phyloP scores from a whole-genome alignment of 768 basidiomycete species.

The Cystofilobasidium macerans region DNA sequence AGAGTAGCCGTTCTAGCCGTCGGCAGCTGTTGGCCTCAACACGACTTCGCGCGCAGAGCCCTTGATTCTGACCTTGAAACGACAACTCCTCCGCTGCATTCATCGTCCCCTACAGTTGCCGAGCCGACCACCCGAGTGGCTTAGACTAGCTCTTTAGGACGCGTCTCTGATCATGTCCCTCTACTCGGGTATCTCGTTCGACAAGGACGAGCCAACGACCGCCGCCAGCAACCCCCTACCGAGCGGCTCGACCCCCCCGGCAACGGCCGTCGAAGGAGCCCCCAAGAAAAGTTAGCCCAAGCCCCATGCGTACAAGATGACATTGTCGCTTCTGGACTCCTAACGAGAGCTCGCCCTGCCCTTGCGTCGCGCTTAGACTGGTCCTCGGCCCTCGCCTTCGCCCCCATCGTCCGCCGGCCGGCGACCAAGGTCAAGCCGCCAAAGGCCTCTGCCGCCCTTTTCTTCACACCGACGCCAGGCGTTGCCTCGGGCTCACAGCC shows the following conservation, averaged over 20 bases:
- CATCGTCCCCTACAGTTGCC: too few species aligned
- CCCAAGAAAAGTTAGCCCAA: neutral
- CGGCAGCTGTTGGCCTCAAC: too few species aligned
- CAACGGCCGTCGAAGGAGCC: neutral
- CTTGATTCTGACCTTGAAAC: too few species aligned
- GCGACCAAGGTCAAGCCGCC: conserved; percentile 48
- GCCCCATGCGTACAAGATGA: too few species aligned
- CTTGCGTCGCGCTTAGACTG: conserved; percentile 48
- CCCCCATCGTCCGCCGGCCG: conserved; percentile 58
- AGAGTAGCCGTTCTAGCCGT: too few species aligned
- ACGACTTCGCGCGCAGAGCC: too few species aligned
- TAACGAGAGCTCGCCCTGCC: neutral
- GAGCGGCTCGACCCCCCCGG: neutral
- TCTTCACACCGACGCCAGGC: conserved; percentile 8
- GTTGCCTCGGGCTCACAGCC: conserved; percentile 14
- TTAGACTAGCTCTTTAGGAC: too few species aligned
- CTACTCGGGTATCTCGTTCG: conserved; percentile 18
- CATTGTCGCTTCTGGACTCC: neutral
- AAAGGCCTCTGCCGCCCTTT: conserved; percentile 51
- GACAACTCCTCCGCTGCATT: too few species aligned
- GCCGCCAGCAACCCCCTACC: neutral
- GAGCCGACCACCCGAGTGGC: too few species aligned
- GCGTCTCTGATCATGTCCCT: neutral
- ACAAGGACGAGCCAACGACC: neutral
- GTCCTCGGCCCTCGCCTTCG: conserved; percentile 82